Conservation (phyloP, 495 filamentous ascomycete genomes). For the Immersiella caudata region DNA sequence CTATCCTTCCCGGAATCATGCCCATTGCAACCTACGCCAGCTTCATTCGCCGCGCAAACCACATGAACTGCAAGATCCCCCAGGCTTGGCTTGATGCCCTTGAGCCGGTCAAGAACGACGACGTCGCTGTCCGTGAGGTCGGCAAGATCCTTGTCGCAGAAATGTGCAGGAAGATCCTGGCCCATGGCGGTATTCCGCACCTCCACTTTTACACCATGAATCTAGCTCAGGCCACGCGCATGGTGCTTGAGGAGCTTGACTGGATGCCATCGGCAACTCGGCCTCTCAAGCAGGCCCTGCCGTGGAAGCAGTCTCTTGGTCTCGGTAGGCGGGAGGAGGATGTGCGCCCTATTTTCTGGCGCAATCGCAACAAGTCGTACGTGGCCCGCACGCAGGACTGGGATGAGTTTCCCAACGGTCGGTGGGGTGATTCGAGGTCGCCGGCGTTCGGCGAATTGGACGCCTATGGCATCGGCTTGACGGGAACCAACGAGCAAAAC, state of each 20-base stretch:
- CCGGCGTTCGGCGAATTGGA: conserved; percentile 97
- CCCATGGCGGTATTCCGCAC: conserved; percentile 73
- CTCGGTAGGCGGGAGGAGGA: conserved; percentile 89
- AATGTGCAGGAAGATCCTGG: conserved; percentile 83
- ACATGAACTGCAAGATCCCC: conserved; percentile 83
- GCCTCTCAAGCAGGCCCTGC: conserved; percentile 79
- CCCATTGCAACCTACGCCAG: conserved; percentile 94
- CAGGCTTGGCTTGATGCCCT: conserved; percentile 76
- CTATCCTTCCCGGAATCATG: conserved; percentile 98
- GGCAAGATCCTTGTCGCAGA: conserved; percentile 89
- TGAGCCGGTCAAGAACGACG: conserved; percentile 95
- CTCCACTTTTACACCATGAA: conserved; percentile 99
- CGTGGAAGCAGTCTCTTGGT: conserved; percentile 93
- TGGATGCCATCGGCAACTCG: conserved; percentile 74
- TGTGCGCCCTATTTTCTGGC: conserved; percentile 98
- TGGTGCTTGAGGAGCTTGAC: conserved; percentile 87
- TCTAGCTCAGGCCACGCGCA: conserved; percentile 87
- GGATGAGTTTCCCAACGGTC: conserved; percentile 99
- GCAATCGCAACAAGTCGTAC: conserved; percentile 94
- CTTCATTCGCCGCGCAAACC: conserved; percentile 85
- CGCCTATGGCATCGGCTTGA: conserved; percentile 90
- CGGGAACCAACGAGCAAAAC: conserved; percentile 96
- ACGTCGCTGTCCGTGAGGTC: conserved; percentile 86
- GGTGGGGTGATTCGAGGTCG: conserved; percentile 97
- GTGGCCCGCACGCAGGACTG: conserved; percentile 94